phyloP scores from a whole-genome alignment of 176 grass and related monocot species.

The Aechmea fasciata region DNA sequence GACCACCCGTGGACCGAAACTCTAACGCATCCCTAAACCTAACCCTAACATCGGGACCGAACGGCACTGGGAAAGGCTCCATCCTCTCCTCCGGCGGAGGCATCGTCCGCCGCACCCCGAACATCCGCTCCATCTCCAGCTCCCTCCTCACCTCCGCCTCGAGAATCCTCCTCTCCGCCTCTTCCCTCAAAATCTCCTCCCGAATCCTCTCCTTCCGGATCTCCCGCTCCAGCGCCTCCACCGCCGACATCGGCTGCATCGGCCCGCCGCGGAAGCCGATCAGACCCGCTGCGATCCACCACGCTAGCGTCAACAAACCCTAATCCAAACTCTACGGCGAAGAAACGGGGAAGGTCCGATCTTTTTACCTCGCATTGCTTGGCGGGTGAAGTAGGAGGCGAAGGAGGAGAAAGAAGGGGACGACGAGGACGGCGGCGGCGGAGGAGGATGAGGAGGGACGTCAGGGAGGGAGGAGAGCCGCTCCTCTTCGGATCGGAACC shows the following conservation, averaged over 20 bases:
- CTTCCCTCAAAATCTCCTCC: conserved; percentile 27
- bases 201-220: conserved; percentile 26
- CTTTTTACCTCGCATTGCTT: conserved; percentile 7
- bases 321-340: background rate
- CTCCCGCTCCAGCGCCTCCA: conserved; percentile 12
- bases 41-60: background rate
- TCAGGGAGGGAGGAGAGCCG: background rate
- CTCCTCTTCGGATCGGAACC: background rate
- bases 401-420: background rate
- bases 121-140: conserved; percentile 14
- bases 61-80: background rate
- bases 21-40: background rate
- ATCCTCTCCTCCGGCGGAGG: background rate
- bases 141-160: conserved; percentile 33
- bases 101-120: background rate
- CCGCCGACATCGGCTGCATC: conserved; percentile 1
- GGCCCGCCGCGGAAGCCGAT: background rate
- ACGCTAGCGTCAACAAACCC: background rate
- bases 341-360: background rate
- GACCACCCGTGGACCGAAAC: background rate
- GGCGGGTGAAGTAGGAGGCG: background rate
- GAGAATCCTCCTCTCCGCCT: conserved; percentile 18
- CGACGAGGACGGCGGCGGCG: background rate
- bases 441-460: background rate
- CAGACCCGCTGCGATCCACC: conserved; percentile 1